Base-by-base conservation (phyloP, 1,284 basidiomycete species). In the Somion occarium region DNA sequence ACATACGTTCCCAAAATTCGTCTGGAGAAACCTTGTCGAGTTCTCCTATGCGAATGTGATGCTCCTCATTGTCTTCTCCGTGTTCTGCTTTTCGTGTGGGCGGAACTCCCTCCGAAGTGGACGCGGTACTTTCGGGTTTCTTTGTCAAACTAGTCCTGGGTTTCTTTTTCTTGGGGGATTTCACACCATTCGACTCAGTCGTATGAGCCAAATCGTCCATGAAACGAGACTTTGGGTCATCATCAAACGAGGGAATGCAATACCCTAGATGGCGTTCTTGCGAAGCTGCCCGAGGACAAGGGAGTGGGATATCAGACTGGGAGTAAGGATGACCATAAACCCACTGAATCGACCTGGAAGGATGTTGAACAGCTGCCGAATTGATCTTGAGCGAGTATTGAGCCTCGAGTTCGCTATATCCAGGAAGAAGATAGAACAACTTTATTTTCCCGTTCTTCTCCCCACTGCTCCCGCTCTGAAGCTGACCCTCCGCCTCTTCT, bases 1-100 rank as follows among this genome's bases (percentile, higher is more conserved):
- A 92, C 88, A 98, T 93, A 13, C 92, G 78, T 67, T 94, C 92
- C 91, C 93, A 96, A 68, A 94, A 98, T 64, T 96, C 93, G 46
- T 85, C 86, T 25, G 80, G 63, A 0, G 72, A 65, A 54, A 87
- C 83, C 56, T 73, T 76, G 19, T 64, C 68, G 44, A 88, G 68
- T 61, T 85, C 80, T 42, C 78, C 82, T 24, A 56, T 43, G 4
- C 56, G 59, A 12, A 56, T 55, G 24, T 51, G 56, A 12, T 58
- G 59, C 54, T 62, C 68, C 51, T 67, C n/a, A 73, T 62, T 68
- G 59, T 12, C 63, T 66, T 71, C 71, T 34, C 65, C 68, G 18
- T 60, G 61, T 3, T 63, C 64, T 44, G 56, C 64, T 4, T 67
- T 66, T 27, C 49, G 24, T 22, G 22, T 18, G 12, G 5, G 30